Conservation (phyloP, 495 filamentous ascomycete genomes). For the Neurospora pannonica region DNA sequence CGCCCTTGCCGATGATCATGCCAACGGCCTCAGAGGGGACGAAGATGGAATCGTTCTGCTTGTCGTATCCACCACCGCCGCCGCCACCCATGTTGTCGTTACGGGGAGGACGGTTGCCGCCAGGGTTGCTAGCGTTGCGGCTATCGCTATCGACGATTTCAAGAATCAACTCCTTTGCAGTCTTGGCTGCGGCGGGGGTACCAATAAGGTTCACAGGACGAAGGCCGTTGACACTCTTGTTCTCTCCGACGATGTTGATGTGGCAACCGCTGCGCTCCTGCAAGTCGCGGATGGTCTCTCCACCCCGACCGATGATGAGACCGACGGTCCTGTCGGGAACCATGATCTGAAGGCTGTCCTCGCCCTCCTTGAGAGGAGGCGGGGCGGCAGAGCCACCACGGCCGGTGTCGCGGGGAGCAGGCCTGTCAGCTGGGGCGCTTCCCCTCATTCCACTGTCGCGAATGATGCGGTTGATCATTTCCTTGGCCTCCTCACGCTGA, state of each 20-base stretch:
- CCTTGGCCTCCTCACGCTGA: conserved; percentile 59
- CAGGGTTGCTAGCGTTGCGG: conserved; percentile 37
- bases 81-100: conserved; percentile 17
- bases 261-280: conserved; percentile 79
- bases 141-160: conserved; percentile 84
- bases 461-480: conserved; percentile 70
- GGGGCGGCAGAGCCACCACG: conserved; percentile 14
- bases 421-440: conserved; percentile 27
- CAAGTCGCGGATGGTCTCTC: conserved; percentile 81
- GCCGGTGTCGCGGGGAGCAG: conserved; percentile 13
- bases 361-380: conserved; percentile 54
- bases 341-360: conserved; percentile 74
- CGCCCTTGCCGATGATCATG: conserved; percentile 85
- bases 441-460: conserved; percentile 66
- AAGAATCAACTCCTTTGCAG: conserved; percentile 70
- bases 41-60: conserved; percentile 66
- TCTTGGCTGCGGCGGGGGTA: conserved; percentile 49
- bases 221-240: conserved; percentile 74
- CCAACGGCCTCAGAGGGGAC: conserved; percentile 80
- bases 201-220: conserved; percentile 81
- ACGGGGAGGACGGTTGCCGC: conserved; percentile 4
- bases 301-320: conserved; percentile 74
- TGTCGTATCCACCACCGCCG: conserved; percentile 41
- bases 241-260: conserved; percentile 80
- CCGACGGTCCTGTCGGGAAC: conserved; percentile 83